These are phyloP conservation scores for Solanum appendiculatum DNA, from an alignment of 257 asterid genomes.

Conservation along the genomic window DNA sequence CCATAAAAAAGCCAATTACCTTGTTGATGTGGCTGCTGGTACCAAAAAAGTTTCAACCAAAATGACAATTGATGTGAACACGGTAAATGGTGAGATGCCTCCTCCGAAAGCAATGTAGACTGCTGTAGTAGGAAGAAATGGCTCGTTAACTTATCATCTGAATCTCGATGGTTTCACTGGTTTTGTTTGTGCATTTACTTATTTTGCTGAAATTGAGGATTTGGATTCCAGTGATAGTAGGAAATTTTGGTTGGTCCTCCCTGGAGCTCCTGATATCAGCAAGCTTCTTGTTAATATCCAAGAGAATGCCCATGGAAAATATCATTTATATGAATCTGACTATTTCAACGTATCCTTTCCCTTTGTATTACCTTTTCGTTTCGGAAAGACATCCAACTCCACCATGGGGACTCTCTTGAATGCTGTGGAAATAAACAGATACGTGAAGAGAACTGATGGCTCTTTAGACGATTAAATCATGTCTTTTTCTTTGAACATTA, in stretches of 20 bases:
- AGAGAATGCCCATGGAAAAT: slow-evolving; percentile 88
- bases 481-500: neutral
- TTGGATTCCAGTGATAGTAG: slow-evolving; percentile 47
- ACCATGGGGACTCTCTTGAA: slow-evolving; percentile 82
- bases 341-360: slow-evolving; percentile 72
- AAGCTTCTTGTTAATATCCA: slow-evolving; percentile 78
- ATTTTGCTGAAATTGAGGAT: slow-evolving; percentile 86
- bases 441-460: slow-evolving; percentile 60
- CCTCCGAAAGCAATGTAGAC: slow-evolving; percentile 96
- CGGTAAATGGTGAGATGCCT: slow-evolving; percentile 43
- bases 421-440: slow-evolving; percentile 88
- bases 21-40: slow-evolving; percentile 95
- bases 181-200: slow-evolving; percentile 86
- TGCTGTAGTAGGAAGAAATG: slow-evolving; percentile 97
- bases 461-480: slow-evolving; percentile 62
- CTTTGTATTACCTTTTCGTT: slow-evolving; percentile 66
- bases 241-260: slow-evolving; percentile 68
- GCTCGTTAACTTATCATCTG: slow-evolving; percentile 73
- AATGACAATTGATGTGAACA: slow-evolving; percentile 52
- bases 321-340: slow-evolving; percentile 87
- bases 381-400: slow-evolving; percentile 72
- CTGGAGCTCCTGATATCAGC: slow-evolving; percentile 68
- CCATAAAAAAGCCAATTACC: slow-evolving; percentile 74
- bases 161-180: slow-evolving; percentile 91
- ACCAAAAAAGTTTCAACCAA: slow-evolving; percentile 66